A percentile compares a stretch with the other conserved stretches of the same genome.
Conservation (phyloP, 2,329 filamentous ascomycete genomes). For the Phymatotrichopsis omnivora region DNA sequence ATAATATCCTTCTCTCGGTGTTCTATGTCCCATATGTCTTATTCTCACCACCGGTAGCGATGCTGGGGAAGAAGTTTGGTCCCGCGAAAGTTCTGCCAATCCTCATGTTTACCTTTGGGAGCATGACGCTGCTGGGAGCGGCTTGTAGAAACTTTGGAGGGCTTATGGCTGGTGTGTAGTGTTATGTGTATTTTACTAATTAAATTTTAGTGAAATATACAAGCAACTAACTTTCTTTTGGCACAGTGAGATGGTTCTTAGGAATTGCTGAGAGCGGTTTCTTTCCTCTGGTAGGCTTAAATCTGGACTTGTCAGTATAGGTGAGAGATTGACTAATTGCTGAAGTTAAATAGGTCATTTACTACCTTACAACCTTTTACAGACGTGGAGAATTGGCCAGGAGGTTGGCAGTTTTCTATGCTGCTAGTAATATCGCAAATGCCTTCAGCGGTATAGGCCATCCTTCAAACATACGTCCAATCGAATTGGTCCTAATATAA, state of each 20-base stretch:
- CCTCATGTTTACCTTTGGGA: slow-evolving; percentile 60
- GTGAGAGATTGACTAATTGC: neutral
- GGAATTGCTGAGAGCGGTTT: slow-evolving; percentile 59
- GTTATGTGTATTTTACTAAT: too few species aligned
- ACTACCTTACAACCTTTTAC: slow-evolving; percentile 48
- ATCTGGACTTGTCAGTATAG: neutral
- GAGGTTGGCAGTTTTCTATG: slow-evolving; percentile 64
- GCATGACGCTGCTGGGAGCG: slow-evolving; percentile 51
- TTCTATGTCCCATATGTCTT: slow-evolving; percentile 69
- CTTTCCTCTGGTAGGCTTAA: slow-evolving; percentile 49
- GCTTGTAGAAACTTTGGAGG: slow-evolving; percentile 51
- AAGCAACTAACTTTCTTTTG: too few species aligned
- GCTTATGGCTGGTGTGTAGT: slow-evolving; percentile 50
- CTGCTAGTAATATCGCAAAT: slow-evolving; percentile 62
- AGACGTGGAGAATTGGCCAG: slow-evolving; percentile 60
- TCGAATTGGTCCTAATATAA: neutral
- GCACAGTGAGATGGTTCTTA: slow-evolving; percentile 48
- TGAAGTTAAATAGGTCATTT: slow-evolving; percentile 37
- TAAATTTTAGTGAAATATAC: too few species aligned
- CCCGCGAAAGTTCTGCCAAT: slow-evolving; percentile 53
- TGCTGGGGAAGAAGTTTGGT: slow-evolving; percentile 59
- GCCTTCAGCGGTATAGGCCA: slow-evolving; percentile 43
- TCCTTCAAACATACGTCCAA: neutral
- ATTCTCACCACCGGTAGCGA: slow-evolving; percentile 46
- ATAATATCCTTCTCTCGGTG: slow-evolving; percentile 59